Base-by-base conservation (phyloP, 208 protist genomes). In the Herpetomonas tarakana region DNA sequence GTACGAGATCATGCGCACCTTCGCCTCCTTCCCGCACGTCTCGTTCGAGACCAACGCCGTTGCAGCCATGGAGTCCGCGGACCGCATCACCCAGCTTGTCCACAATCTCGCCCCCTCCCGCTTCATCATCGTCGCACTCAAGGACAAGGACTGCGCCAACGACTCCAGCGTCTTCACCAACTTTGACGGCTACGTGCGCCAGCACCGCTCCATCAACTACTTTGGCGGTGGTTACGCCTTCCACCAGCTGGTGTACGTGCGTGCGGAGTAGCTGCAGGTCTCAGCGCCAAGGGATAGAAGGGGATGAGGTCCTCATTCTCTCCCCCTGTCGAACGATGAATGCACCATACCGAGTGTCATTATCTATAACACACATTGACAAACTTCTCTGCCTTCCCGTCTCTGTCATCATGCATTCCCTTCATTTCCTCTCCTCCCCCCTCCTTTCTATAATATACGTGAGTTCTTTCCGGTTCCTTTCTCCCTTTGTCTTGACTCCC, bases 181-280 rank as follows among this genome's bases (percentile, higher is more conserved):
- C 51, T 76, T 93, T 44, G 41, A 75, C 12, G 57, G 72, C 25
- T 95, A 92, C 71, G 70, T 54, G 1, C 50, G 82, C 26, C 56
- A 86, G 60, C 86, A 83, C 70, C 79, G 79, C 14, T 77, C 73
- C 30, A 58, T 78, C 4, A 95, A 93, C 65, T 64, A 81, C 38
- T 91, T 95, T 44, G 81, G 76, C 46, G 71, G 85, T 28, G 86
- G 81, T 50, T 95, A 95, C 62, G 76, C 86, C 11, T 89, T 87
- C 65, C 83, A 87, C 65, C 83, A 91, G 60, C 52, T 81, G 2
- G 59, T 83, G 19, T 95, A 88, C 54, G 62, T 68, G 26, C 76
- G 72, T 39, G 57, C 24, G 16, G 58, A 54, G 2, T 62, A 55
- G 41, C 52, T 52, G 9, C 16, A n/a, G 1, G 57, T 25, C 12